Percentiles rank a stretch among this genome's conserved stretches.
These are phyloP conservation scores for Epichloe gansuensis DNA, from an alignment of 2,329 filamentous ascomycete species.

Conservation along the genomic window DNA sequence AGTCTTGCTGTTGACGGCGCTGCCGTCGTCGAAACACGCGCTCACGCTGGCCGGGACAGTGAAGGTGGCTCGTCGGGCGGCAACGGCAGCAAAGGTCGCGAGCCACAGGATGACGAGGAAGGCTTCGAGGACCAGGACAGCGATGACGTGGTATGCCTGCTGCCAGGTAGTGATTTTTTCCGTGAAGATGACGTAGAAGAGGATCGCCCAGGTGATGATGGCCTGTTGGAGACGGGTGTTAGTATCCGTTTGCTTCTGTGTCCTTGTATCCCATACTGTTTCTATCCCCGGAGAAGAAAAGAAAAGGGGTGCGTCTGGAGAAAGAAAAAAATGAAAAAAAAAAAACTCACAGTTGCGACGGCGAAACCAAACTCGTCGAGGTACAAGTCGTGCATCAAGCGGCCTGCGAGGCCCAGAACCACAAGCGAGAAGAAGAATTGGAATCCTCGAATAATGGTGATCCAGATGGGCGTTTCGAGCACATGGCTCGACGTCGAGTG, in stretches of 20 bases:
- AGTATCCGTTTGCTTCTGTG: not conserved
- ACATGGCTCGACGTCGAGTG: constrained; percentile 14
- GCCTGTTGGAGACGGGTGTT: constrained; percentile 17
- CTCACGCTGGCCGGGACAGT: constrained; percentile 18
- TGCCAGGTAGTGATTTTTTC: constrained; percentile 26
- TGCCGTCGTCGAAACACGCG: constrained; percentile 26
- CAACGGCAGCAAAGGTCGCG: constrained; percentile 28
- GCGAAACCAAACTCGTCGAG: constrained; percentile 28
- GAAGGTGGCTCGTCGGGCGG: constrained; percentile 27
- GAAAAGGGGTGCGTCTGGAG: not conserved
- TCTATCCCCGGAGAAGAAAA: not conserved
- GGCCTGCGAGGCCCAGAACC: constrained; percentile 29
- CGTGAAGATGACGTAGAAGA: constrained; percentile 29
- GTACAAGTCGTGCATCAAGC: constrained; percentile 28
- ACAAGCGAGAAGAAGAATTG: constrained; percentile 31
- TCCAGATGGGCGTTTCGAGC: constrained; percentile 30
- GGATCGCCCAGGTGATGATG: constrained; percentile 33
- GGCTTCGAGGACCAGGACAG: constrained; percentile 30
- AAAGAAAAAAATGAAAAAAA: no score
- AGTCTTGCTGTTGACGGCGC: constrained; percentile 24
- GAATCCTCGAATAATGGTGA: constrained; percentile 27
- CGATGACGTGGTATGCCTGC: constrained; percentile 30
- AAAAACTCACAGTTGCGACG: constrained; percentile 28
- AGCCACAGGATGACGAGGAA: constrained; percentile 37
- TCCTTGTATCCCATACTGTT: not conserved